A percentile compares a stretch with the other conserved stretches of the same genome.
Conservation (phyloP, 1,284 basidiomycete genomes). For the Tremellales sp. region DNA sequence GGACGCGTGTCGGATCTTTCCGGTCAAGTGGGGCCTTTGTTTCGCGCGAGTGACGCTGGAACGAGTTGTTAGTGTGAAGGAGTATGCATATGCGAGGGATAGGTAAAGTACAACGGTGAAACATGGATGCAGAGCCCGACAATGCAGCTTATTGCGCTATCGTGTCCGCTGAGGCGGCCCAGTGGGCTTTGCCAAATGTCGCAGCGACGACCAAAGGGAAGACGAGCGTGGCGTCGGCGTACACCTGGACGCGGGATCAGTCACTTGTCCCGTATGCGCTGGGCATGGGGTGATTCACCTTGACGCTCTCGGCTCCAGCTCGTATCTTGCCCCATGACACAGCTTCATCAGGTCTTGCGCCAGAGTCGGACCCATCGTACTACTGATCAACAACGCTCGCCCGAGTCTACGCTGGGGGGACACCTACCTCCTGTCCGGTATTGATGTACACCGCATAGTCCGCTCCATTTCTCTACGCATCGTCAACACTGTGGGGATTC, state of each 20-base stretch:
- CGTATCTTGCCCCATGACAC: conserved; percentile 99
- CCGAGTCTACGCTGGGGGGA: neutral
- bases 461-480: conserved; percentile 82
- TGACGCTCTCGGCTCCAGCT: conserved; percentile 82
- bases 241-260: conserved; percentile 44
- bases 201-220: conserved; percentile 85
- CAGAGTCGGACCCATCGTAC: conserved; percentile 97
- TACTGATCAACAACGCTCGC: conserved; percentile 7
- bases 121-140: conserved; percentile 1
- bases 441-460: conserved; percentile 98
- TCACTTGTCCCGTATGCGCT: neutral
- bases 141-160: neutral
- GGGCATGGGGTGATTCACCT: conserved; percentile 54
- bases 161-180: conserved; percentile 31
- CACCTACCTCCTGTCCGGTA: conserved; percentile 80
- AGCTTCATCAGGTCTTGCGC: conserved; percentile 94
- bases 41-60: too few relatives aligned
- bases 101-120: neutral
- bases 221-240: conserved; percentile 73
- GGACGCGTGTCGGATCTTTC: too few relatives aligned
- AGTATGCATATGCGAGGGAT: neutral
- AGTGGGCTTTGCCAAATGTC: conserved; percentile 66
- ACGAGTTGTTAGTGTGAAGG: neutral
- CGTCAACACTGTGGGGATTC: neutral
- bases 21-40: too few relatives aligned